Percentiles rank a stretch among this genome's conserved stretches.
Conservation (phyloP, 768 basidiomycete genomes). For the Tremella mesenterica region DNA sequence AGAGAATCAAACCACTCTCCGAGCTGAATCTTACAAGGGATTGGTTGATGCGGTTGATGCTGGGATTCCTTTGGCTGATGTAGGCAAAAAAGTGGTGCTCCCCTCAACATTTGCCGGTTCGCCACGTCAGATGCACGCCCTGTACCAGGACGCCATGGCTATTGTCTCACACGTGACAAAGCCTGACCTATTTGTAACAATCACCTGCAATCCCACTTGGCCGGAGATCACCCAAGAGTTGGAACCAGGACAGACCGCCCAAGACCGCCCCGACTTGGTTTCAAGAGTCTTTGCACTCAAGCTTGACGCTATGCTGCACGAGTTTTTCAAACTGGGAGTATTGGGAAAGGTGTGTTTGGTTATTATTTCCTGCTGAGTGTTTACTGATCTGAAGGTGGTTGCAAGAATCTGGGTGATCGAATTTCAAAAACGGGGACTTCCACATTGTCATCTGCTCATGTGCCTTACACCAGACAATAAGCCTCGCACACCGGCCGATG, state of each 20-base stretch:
- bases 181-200: slow-evolving; percentile 14
- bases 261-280: background rate
- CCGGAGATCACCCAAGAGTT: slow-evolving; percentile 7
- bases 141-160: slow-evolving; percentile 23
- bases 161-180: slow-evolving; percentile 11
- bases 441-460: slow-evolving; percentile 53
- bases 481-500: background rate
- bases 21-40: background rate
- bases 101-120: slow-evolving; percentile 12
- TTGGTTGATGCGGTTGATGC: background rate
- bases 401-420: slow-evolving; percentile 53
- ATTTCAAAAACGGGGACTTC: slow-evolving; percentile 55
- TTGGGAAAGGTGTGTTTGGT: too few relatives aligned
- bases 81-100: slow-evolving; percentile 3
- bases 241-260: background rate
- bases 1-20: background rate
- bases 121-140: slow-evolving; percentile 11
- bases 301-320: background rate
- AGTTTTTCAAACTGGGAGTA: background rate
- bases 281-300: background rate
- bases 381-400: slow-evolving; percentile 43
- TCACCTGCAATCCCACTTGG: slow-evolving; percentile 20
- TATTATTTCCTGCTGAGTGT: too few relatives aligned
- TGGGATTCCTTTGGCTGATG: background rate
- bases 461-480: slow-evolving; percentile 34